phyloP scores from a whole-genome alignment of 805 yeast genomes.

The Cyberlindnera meyerae region DNA sequence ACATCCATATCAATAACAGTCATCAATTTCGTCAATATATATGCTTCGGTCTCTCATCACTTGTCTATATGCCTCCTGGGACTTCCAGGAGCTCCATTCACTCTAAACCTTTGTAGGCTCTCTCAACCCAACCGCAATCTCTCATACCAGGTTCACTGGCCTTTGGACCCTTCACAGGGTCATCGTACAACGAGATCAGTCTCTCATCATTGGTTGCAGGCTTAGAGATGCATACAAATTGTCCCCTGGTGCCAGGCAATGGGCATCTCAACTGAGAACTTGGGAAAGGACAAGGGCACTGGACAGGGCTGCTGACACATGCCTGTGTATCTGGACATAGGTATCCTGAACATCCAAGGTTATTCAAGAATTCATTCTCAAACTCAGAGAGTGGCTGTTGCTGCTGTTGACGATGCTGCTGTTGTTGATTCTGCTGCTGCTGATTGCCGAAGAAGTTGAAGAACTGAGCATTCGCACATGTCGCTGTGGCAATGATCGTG shows the following conservation, averaged over 20 bases:
- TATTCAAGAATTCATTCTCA: slow-evolving; percentile 33
- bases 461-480: slow-evolving; percentile 31
- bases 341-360: slow-evolving; percentile 57
- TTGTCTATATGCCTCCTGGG: too few species aligned
- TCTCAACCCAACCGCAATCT: slow-evolving; percentile 82
- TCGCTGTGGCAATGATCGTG: slow-evolving; percentile 2
- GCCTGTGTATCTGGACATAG: slow-evolving; percentile 78
- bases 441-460: slow-evolving; percentile 40
- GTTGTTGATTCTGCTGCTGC: slow-evolving; percentile 36
- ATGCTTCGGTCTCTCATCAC: too few species aligned
- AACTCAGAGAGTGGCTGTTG: too few species aligned
- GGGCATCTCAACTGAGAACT: slow-evolving; percentile 77
- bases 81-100: too few species aligned
- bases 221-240: slow-evolving; percentile 77
- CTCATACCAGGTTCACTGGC: slow-evolving; percentile 46
- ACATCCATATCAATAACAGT: too few species aligned
- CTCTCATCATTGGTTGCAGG: slow-evolving; percentile 50
- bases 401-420: slow-evolving; percentile 21
- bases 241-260: slow-evolving; percentile 60
- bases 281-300: slow-evolving; percentile 91
- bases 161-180: slow-evolving; percentile 45
- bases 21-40: too few species aligned
- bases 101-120: slow-evolving; percentile 67
- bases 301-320: slow-evolving; percentile 65
- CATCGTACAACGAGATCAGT: slow-evolving; percentile 32